Base-by-base conservation (phyloP, 768 basidiomycete genomes). In the Leccinum ochraceum region DNA sequence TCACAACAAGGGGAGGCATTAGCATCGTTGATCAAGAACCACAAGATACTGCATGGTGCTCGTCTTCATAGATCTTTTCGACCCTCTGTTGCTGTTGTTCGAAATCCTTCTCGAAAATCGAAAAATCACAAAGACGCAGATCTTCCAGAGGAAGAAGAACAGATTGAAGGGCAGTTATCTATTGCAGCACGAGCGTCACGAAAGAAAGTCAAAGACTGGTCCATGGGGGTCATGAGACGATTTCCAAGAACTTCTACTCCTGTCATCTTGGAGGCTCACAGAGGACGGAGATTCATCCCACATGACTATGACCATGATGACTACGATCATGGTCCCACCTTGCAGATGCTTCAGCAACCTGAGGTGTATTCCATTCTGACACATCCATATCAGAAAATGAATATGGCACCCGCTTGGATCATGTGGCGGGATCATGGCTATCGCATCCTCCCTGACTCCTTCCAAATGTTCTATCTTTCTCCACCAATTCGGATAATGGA, bases 391-490 rank as follows among this genome's bases (percentile, higher is more conserved):
- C 5, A 54, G 2, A 24, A 52, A 0, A 63, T 63, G 56, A 6
- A 11, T 3, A 36, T 50, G 9, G 39, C 37, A 0, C 16, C 62
- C 14, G 32, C 56, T 2, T 62, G 60, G 63, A 53, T 46, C 13
- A 64, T 64, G 60, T 63, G 62, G 53, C 11, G 26, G 2, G 59
- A 63, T 10, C 56, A 63, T 61, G 62, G 60, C 4, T 63, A 57
- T 44, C 32, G 30, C 4, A 6, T 63, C 2, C 62, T 63, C 2
- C 16, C 30, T 1, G 20, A 55, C 17, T 61, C 56, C 6, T 61
- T 63, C 11, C 60, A 61, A 26, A 57, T 57, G 53, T 63, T 61
- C 6, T 61, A 63, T 37, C 20, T 46, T n/a, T 7, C 46, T 10
- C 6, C 16, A n/a, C 34, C 58, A 1, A 16, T 37, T 8, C 4